Percentiles rank a stretch among this genome's conserved stretches.
Evolutionary conservation across 495 filamentous ascomycete species (phyloP).

Genomic region (Hyaloscypha variabilis): DNA sequence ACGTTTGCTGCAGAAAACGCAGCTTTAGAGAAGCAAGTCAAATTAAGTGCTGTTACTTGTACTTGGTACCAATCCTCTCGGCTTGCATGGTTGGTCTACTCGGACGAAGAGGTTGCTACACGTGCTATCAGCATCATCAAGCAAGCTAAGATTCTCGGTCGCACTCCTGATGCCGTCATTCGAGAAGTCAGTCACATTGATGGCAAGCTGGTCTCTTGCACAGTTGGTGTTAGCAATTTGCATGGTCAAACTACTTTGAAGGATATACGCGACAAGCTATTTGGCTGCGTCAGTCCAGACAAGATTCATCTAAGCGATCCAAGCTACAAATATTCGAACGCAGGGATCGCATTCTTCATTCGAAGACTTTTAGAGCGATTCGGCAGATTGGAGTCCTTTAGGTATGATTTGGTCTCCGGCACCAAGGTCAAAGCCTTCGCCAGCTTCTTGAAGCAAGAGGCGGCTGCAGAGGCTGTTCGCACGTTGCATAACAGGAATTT

Average conservation of each 20-base stretch:
- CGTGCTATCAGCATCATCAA: background rate
- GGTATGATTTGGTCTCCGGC: background rate
- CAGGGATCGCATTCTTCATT: background rate
- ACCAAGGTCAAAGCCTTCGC: slow-evolving; percentile 35
- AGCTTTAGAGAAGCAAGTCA: background rate
- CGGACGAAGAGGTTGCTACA: background rate
- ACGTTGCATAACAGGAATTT: slow-evolving; percentile 29
- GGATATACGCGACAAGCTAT: background rate
- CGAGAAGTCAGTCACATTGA: background rate
- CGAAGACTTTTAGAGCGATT: background rate
- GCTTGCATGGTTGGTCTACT: slow-evolving; percentile 5
- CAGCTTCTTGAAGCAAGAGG: slow-evolving; percentile 33
- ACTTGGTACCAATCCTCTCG: slow-evolving; percentile 15
- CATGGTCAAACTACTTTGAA: background rate
- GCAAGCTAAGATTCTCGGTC: background rate
- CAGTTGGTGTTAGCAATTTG: background rate
- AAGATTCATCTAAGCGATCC: slow-evolving; percentile 3
- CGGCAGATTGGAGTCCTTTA: slow-evolving; percentile 10
- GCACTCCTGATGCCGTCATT: background rate
- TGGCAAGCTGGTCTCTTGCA: background rate
- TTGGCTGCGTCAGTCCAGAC: background rate
- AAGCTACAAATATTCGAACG: background rate
- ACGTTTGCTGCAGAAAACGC: background rate
- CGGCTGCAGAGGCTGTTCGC: slow-evolving; percentile 36
- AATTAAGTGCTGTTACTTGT: slow-evolving; percentile 19